Evolutionary conservation across 1,284 basidiomycete genomes (phyloP), one percentile per base, ranked within the genome.

Genomic region (Ceratobasidium sp.): DNA sequence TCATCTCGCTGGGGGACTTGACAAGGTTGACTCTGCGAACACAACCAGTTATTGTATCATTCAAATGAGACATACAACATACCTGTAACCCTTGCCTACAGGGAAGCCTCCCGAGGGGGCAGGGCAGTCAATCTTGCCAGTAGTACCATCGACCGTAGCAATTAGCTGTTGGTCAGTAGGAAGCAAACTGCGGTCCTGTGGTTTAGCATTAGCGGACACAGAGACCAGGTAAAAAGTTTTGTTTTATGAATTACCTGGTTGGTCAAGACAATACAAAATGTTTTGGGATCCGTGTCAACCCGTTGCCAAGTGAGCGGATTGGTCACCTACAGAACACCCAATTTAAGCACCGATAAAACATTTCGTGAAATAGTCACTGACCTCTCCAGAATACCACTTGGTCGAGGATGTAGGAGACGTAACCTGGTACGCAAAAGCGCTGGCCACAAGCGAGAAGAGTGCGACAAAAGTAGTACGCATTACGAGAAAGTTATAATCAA

Each of bases 101-200:
- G 78, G 78, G 75, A 77, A 79, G n/a, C 69, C 78, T 9, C 75
- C 78, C 10, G 73, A 77, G 46, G 78, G 78, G 42, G 78, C 67
- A 18, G 56, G 73, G 28, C 77, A 64, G 2, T 40, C n/a, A 20
- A 49, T 46, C 23, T 33, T 70, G 20, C 78, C 75, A n/a, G 39
- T 39, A n/a, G 46, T 33, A 51, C 73, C 76, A 20, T 42, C 46
- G 20, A 72, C 58, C 4, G 44, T 46, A 20, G 78, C 78, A 28
- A 77, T 70, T 3, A 79, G 68, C 42, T 79, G 73, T 44, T 79
- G 78, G 44, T 72, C 46, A 60, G 61, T 75, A 15, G 72, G 72
- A 28, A 75, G 72, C 44, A 77, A 26, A 26, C 33, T 33, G 39
- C 61, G 55, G 33, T 66, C 42, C 78, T 79, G 33, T 15, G 40